A percentile compares a stretch with the other conserved stretches of the same genome.
These are phyloP conservation scores for Tylopilus sp. DNA, from an alignment of 768 basidiomycete species.

Conservation along the genomic window DNA sequence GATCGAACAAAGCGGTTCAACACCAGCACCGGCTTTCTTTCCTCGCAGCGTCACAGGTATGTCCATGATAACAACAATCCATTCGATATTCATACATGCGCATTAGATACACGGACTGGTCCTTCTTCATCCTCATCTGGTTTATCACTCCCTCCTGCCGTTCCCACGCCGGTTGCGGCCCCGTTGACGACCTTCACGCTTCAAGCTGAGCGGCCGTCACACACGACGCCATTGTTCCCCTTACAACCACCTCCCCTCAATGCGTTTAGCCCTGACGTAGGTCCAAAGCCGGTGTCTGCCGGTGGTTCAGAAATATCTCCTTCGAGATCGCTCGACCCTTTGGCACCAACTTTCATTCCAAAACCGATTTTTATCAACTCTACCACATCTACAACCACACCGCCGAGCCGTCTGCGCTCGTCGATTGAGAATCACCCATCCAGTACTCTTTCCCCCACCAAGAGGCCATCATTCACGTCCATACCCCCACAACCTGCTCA, in stretches of 20 bases:
- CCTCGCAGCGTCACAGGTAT: slow-evolving; percentile 12
- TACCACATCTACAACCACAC: neutral
- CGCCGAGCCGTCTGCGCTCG: neutral
- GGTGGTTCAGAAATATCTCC: slow-evolving; percentile 6
- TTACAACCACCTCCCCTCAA: slow-evolving; percentile 1
- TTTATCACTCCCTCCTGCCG: slow-evolving; percentile 1
- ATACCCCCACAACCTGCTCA: slow-evolving; percentile 1
- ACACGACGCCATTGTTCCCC: neutral
- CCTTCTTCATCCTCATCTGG: neutral
- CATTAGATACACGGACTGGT: neutral
- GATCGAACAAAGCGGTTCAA: neutral
- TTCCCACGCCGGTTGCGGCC: neutral
- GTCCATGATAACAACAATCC: neutral
- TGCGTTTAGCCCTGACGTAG: neutral
- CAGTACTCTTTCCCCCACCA: neutral
- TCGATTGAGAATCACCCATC: neutral
- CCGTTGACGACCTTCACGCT: neutral
- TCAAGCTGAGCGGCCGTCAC: neutral
- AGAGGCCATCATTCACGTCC: neutral
- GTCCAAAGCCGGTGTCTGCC: neutral
- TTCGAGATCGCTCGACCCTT: slow-evolving; percentile 16
- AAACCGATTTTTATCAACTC: neutral
- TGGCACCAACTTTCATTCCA: slow-evolving; percentile 17
- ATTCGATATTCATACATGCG: neutral
- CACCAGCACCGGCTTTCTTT: neutral